Conservation (phyloP, 495 filamentous ascomycete genomes). For the Cetradonia linearis region DNA sequence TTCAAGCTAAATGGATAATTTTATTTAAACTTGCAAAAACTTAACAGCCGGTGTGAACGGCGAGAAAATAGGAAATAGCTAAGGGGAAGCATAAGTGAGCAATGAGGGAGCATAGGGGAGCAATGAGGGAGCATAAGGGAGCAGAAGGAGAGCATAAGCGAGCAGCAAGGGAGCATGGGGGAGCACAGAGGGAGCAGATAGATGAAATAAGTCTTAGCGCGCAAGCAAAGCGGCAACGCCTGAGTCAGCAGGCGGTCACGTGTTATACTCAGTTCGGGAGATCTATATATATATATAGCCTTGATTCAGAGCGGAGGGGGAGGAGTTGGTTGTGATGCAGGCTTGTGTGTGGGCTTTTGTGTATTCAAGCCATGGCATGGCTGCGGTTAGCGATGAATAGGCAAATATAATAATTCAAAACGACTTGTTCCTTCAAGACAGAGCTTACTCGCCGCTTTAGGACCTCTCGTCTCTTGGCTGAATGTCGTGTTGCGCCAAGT, state of each 20-base stretch:
- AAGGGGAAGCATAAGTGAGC: slow-evolving; percentile 12
- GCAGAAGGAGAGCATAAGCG: too few relatives aligned
- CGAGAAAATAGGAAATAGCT: slow-evolving; percentile 13
- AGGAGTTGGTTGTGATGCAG: too few relatives aligned
- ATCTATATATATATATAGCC: slow-evolving; percentile 15
- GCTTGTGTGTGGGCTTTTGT: too few relatives aligned
- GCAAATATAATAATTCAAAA: too few relatives aligned
- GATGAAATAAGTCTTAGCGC: slow-evolving; percentile 9
- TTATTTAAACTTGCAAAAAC: slow-evolving; percentile 11
- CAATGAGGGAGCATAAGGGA: slow-evolving; percentile 9
- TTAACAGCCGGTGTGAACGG: slow-evolving; percentile 3
- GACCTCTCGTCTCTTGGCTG: too few relatives aligned
- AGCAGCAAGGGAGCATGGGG: too few relatives aligned
- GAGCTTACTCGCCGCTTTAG: too few relatives aligned
- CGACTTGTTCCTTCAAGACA: too few relatives aligned
- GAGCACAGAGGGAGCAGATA: slow-evolving; percentile 4
- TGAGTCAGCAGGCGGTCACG: slow-evolving; percentile 15
- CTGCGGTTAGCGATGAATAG: too few relatives aligned
- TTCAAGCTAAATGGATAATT: slow-evolving; percentile 3
- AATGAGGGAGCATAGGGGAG: slow-evolving; percentile 7
- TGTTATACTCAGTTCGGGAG: slow-evolving; percentile 10
- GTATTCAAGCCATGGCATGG: too few relatives aligned
- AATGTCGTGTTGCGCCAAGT: too few relatives aligned
- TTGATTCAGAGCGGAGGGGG: too few relatives aligned
- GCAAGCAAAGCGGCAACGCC: slow-evolving; percentile 15